Conservation (phyloP, 371 early-diverging fungal species). For the Neoconidiobolus thromboides region DNA sequence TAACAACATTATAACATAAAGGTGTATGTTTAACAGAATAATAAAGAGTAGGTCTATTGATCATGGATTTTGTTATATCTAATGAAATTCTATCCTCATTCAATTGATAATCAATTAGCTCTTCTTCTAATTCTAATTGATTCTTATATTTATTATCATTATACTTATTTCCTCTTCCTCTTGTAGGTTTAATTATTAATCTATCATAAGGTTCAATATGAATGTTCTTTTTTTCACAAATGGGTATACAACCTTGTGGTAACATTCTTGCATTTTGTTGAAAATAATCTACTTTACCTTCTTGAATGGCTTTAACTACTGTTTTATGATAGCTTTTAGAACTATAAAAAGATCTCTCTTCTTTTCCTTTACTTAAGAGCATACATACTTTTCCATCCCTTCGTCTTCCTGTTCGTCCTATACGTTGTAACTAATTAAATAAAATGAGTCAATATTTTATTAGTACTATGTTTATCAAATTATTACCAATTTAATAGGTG, state of each 20-base stretch:
- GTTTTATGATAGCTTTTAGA: slow-evolving; percentile 35
- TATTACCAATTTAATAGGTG: slow-evolving; percentile 44
- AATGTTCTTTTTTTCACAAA: slow-evolving; percentile 9
- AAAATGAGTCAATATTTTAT: background rate
- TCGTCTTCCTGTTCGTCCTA: slow-evolving; percentile 88
- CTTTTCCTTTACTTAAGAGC: slow-evolving; percentile 59
- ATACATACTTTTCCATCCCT: slow-evolving; percentile 66
- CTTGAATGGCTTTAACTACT: slow-evolving; percentile 30
- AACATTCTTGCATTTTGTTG: slow-evolving; percentile 20
- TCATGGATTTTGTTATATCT: no score
- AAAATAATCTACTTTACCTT: slow-evolving; percentile 15
- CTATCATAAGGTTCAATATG: no score
- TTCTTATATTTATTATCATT: no score
- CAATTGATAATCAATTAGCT: no score
- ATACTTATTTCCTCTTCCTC: no score
- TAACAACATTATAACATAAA: no score
- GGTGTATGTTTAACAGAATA: no score
- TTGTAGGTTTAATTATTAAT: no score
- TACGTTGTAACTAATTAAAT: slow-evolving; percentile 44
- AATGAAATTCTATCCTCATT: no score
- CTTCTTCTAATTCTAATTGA: no score
- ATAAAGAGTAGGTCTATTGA: no score
- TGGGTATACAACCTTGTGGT: slow-evolving; percentile 24
- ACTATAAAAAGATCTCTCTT: slow-evolving; percentile 43
- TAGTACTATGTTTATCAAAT: slow-evolving; percentile 17